A percentile compares a stretch with the other conserved stretches of the same genome.
Conservation (phyloP, 208 protist genomes). For the Phytomonas sp. region DNA sequence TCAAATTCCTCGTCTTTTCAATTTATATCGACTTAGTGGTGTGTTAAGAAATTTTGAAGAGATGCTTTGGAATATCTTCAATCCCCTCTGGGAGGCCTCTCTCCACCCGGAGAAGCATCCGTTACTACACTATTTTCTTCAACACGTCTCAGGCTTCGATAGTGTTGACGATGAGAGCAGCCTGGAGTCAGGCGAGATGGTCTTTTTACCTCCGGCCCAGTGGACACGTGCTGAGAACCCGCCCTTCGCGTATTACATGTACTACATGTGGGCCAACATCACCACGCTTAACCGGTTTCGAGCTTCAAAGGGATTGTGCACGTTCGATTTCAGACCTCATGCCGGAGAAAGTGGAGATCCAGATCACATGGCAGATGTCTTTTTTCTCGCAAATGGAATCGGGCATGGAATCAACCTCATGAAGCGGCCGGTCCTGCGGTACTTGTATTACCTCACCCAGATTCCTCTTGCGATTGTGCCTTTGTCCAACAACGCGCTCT, state of each 20-base stretch:
- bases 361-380: conserved; percentile 87
- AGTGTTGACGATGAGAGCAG: conserved; percentile 95
- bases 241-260: conserved; percentile 91
- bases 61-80: conserved; percentile 95
- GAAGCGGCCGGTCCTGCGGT: conserved; percentile 91
- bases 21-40: conserved; percentile 54
- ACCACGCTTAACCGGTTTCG: conserved; percentile 92
- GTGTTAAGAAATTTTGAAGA: conserved; percentile 87
- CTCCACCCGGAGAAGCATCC: conserved; percentile 86
- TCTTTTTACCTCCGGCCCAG: conserved; percentile 24
- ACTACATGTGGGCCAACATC: conserved; percentile 98
- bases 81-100: conserved; percentile 96
- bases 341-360: conserved; percentile 91
- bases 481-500: conserved; percentile 98
- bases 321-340: conserved; percentile 95
- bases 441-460: conserved; percentile 97
- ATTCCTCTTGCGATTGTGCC: conserved; percentile 96
- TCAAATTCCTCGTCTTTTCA: conserved; percentile 90
- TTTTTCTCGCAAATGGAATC: conserved; percentile 82
- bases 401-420: conserved; percentile 95
- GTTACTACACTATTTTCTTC: conserved; percentile 90
- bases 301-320: conserved; percentile 68
- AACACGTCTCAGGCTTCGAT: conserved; percentile 95
- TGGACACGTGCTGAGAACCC: conserved; percentile 56
- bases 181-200: conserved; percentile 41